A percentile compares a stretch with the other conserved stretches of the same genome.
These are phyloP conservation scores for Aspergillus campestris DNA, from an alignment of 495 filamentous ascomycete species.

Conservation along the genomic window DNA sequence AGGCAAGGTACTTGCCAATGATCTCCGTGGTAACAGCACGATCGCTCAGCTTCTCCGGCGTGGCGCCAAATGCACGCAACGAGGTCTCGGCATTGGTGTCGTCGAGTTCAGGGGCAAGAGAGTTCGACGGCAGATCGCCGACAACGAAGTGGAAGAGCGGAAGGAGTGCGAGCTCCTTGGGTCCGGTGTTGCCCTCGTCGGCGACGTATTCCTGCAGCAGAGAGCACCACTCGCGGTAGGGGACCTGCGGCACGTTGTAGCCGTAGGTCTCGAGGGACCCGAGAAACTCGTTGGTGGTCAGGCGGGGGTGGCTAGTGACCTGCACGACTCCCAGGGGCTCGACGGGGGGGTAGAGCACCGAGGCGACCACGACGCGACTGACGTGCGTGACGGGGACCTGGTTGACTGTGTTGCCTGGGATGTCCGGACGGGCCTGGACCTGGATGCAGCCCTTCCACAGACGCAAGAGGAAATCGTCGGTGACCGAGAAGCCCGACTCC, in stretches of 20 bases:
- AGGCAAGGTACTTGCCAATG: slow-evolving; percentile 66
- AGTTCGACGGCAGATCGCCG: slow-evolving; percentile 66
- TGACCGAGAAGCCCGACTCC: slow-evolving; percentile 45
- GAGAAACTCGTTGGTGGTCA: slow-evolving; percentile 73
- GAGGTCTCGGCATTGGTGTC: slow-evolving; percentile 61
- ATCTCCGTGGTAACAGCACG: slow-evolving; percentile 50
- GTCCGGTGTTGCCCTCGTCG: slow-evolving; percentile 47
- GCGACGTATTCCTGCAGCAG: slow-evolving; percentile 57
- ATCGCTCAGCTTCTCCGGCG: slow-evolving; percentile 45
- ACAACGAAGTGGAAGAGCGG: slow-evolving; percentile 82
- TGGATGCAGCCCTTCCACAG: slow-evolving; percentile 88
- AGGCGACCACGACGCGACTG: slow-evolving; percentile 65
- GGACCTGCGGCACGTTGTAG: slow-evolving; percentile 60
- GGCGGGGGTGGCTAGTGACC: slow-evolving; percentile 71
- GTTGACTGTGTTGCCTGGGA: slow-evolving; percentile 77
- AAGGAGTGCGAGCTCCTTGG: slow-evolving; percentile 69
- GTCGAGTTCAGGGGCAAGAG: slow-evolving; percentile 72
- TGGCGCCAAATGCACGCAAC: slow-evolving; percentile 50
- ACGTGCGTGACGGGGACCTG: slow-evolving; percentile 85
- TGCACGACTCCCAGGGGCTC: slow-evolving; percentile 56
- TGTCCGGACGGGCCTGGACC: slow-evolving; percentile 58
- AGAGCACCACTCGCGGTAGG: slow-evolving; percentile 48
- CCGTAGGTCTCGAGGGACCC: slow-evolving; percentile 65
- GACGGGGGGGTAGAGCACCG: slow-evolving; percentile 51
- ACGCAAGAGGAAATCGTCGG: slow-evolving; percentile 88